These are phyloP conservation scores for Saksenaea oblongispora DNA, from an alignment of 371 early-diverging fungal species.

Conservation along the genomic window DNA sequence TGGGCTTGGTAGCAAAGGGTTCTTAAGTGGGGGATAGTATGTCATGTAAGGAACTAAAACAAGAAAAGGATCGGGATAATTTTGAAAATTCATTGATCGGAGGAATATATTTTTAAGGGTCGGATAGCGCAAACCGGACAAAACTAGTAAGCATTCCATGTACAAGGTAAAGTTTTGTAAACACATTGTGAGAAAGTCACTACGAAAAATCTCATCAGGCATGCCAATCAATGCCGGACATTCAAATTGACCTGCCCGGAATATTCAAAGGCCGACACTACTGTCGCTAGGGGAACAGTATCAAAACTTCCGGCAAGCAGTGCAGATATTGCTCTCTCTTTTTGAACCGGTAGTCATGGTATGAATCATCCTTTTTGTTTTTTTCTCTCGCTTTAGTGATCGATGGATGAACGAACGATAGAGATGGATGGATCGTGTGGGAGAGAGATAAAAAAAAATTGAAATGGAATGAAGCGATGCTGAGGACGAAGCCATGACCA, in stretches of 20 bases:
- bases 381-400: background rate
- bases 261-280: background rate
- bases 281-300: background rate
- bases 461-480: background rate
- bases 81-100: background rate
- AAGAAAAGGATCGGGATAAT: no score
- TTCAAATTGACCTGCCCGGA: background rate
- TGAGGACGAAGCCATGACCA: background rate
- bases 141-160: no score
- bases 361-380: background rate
- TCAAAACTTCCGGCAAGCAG: background rate
- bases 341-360: slow-evolving; percentile 3
- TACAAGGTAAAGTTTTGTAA: no score
- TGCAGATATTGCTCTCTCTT: background rate
- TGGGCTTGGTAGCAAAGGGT: slow-evolving; percentile 7
- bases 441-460: background rate
- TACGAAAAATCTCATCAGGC: no score
- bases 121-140: background rate
- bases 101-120: no score
- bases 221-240: background rate
- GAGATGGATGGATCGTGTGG: background rate
- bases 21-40: slow-evolving; percentile 13
- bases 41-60: slow-evolving; percentile 4
- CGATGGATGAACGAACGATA: background rate
- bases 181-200: no score